These are phyloP conservation scores for Talaromyces albobiverticillius DNA, from an alignment of 2,329 filamentous ascomycete species.

Conservation along the genomic window DNA sequence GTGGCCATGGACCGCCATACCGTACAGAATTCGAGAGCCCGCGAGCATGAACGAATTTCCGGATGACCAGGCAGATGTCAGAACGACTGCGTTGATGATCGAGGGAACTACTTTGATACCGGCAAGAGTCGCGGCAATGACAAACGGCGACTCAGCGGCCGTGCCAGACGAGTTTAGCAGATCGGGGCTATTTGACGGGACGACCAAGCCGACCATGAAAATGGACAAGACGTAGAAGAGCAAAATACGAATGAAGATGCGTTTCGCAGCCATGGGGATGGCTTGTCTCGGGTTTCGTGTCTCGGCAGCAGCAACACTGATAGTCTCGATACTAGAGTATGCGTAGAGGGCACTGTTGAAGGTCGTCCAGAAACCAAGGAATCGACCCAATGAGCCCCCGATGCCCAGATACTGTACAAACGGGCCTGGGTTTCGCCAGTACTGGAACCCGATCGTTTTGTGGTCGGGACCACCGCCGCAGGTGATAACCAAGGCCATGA, in stretches of 20 bases:
- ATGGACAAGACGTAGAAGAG: constrained; percentile 61
- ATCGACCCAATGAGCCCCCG: constrained; percentile 46
- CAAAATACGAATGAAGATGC: constrained; percentile 60
- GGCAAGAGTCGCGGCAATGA: constrained; percentile 48
- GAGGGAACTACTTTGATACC: constrained; percentile 62
- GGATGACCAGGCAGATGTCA: constrained; percentile 75
- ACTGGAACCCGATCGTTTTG: constrained; percentile 52
- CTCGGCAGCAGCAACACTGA: constrained; percentile 57
- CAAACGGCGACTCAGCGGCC: constrained; percentile 49
- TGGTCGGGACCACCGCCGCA: constrained; percentile 50
- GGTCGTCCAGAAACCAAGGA: constrained; percentile 51
- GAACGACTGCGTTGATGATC: constrained; percentile 76
- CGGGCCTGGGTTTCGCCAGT: constrained; percentile 49
- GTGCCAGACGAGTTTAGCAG: constrained; percentile 44
- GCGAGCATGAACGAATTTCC: constrained; percentile 76
- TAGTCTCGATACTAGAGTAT: constrained; percentile 54
- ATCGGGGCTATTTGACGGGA: constrained; percentile 50
- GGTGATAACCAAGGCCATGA: constrained; percentile 53
- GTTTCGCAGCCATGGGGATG: constrained; percentile 58
- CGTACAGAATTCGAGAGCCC: constrained; percentile 65
- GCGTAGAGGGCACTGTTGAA: constrained; percentile 50
- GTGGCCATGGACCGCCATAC: constrained; percentile 61
- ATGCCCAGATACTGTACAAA: constrained; percentile 48
- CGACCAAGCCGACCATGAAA: constrained; percentile 59
- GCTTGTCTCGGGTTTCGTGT: constrained; percentile 57